These are phyloP conservation scores for Pythium brassicae DNA, from an alignment of 352 stramenopile genomes.

Conservation along the genomic window DNA sequence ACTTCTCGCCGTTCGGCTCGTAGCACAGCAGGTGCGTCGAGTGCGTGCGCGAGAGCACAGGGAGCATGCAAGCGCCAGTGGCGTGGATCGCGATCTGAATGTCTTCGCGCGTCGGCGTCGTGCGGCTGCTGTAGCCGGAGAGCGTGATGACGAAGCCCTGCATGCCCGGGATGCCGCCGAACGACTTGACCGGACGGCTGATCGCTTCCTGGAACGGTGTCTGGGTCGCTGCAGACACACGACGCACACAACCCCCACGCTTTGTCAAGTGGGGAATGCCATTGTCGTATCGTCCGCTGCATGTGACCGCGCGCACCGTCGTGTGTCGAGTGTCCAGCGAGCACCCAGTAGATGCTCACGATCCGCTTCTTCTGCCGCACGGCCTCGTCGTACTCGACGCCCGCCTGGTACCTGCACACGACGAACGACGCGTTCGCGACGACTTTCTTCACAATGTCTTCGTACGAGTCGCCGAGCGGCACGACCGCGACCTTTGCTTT, in stretches of 20 bases:
- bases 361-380: constrained; percentile 62
- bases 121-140: constrained; percentile 76
- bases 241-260: not conserved
- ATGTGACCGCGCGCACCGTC: constrained; percentile 13
- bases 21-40: constrained; percentile 81
- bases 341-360: constrained; percentile 79
- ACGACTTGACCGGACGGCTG: constrained; percentile 50
- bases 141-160: constrained; percentile 79
- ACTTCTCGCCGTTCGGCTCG: constrained; percentile 79
- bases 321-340: constrained; percentile 40
- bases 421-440: constrained; percentile 78
- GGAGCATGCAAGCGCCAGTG: constrained; percentile 79
- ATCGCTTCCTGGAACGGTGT: constrained; percentile 42
- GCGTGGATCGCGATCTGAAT: constrained; percentile 81
- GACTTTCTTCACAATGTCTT: constrained; percentile 75
- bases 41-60: constrained; percentile 74
- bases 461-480: constrained; percentile 58
- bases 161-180: constrained; percentile 74
- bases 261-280: not conserved
- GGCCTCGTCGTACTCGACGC: constrained; percentile 80
- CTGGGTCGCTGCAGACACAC: constrained; percentile 11
- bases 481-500: constrained; percentile 82
- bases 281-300: not conserved
- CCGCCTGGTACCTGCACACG: constrained; percentile 74
- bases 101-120: constrained; percentile 71